Conservation (phyloP, 345 rosid species). For the Eucalyptus paniculata region DNA sequence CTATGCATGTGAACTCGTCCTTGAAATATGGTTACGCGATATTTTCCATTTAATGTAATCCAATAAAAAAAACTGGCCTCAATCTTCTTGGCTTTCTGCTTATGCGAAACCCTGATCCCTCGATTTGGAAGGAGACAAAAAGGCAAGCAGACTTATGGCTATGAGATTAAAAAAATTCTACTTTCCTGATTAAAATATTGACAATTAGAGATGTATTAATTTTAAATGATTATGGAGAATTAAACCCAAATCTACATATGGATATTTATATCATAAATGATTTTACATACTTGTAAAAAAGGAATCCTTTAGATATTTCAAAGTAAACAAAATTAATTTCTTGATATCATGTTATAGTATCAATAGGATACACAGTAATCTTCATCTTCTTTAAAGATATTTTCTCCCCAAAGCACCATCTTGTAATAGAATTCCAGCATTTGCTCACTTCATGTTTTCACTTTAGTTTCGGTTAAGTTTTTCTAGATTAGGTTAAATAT, state of each 20-base stretch:
- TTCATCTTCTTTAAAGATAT: background rate
- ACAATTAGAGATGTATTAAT: background rate
- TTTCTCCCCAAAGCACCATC: background rate
- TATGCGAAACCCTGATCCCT: background rate
- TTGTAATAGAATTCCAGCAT: background rate
- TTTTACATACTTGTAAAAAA: background rate
- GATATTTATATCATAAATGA: background rate
- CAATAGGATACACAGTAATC: background rate
- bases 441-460: too few relatives aligned
- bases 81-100: background rate
- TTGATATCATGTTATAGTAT: background rate
- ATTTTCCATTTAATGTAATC: background rate
- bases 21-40: background rate
- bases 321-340: background rate
- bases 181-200: background rate
- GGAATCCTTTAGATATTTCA: background rate
- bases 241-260: background rate
- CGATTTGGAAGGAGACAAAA: background rate
- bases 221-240: background rate
- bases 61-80: background rate
- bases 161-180: background rate
- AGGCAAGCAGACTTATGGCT: background rate
- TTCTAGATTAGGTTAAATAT: too few relatives aligned
- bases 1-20: background rate
- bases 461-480: too few relatives aligned